Base-by-base conservation (phyloP, 257 asterid species). In the Knoxia roxburghii region DNA sequence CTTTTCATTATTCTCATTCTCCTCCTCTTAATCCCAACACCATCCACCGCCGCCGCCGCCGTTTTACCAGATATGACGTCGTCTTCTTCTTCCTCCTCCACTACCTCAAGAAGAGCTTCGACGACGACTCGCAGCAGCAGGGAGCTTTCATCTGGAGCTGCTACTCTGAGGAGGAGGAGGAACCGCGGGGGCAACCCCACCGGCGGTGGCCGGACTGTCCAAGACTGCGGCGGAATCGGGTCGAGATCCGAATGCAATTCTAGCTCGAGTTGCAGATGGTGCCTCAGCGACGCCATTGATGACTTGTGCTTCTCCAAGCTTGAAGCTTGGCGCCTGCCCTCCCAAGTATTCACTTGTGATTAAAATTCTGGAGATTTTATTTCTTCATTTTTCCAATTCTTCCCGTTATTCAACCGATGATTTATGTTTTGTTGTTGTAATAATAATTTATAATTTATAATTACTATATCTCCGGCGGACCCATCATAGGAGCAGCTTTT, bases 311-410 rank as follows among this genome's bases (percentile, higher is more conserved):
- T 80, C 75, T 64, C 73, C 73, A 73, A 68, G 35, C 41, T 72
- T 43, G 85, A 80, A 65, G 85, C 85, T 68, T 62, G 65, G 75
- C 76, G 80, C 27, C 61, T 80, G 67, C 82, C 82, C 40, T 71
- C 80, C 33, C 80, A 80, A 65, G 69, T 80, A 76, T 80, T 73
- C 62, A 26, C 43, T 26, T 80, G 82, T 39, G 56, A 77, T 71
- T 72, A 40, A 43, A 20, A 5, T 8, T 59, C n/a, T n/a, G n/a
- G n/a, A 20, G 41, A 37, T 56, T 18, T 30, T 6, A 13, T 27
- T 30, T 6, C 20, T 17, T 35, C 18, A 10, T 29, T 68, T 11
- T 12, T 48, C 46, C 39, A n/a, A n/a, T n/a, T 0, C 41, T 33
- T 61, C 14, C 39, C 41, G 41, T 33, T 26, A 24, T 23, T 24